These are phyloP conservation scores for Candida coleopterorum DNA, from an alignment of 805 yeast genomes.

Conservation along the genomic window DNA sequence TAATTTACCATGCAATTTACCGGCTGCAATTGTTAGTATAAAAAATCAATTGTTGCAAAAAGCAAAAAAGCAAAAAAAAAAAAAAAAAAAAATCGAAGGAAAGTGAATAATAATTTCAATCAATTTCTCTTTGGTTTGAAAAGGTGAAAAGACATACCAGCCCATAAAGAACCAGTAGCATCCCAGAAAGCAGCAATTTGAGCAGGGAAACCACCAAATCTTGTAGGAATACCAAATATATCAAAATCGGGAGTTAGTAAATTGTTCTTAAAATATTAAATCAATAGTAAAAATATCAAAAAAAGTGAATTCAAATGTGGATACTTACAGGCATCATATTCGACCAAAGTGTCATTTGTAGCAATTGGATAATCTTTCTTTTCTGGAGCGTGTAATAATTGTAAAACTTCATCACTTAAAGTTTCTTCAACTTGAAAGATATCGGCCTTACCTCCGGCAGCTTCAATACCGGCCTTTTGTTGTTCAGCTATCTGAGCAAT, in stretches of 20 bases:
- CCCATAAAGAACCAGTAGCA: constrained; percentile 74
- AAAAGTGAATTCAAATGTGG: no score
- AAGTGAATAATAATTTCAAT: no score
- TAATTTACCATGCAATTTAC: constrained; percentile 66
- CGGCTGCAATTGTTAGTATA: no score
- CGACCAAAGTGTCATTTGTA: constrained; percentile 47
- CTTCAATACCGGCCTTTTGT: constrained; percentile 62
- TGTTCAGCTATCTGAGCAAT: constrained; percentile 64
- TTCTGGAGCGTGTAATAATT: constrained; percentile 60
- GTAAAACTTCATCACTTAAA: constrained; percentile 55
- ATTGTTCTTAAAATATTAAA: no score
- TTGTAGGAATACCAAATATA: constrained; percentile 70
- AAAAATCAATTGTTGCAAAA: no score
- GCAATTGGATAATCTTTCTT: constrained; percentile 54
- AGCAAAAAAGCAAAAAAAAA: no score
- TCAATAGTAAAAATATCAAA: no score
- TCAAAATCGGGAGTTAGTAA: background rate
- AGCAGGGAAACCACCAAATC: constrained; percentile 71
- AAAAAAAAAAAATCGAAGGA: no score
- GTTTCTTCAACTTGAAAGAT: constrained; percentile 82
- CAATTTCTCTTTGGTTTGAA: no score
- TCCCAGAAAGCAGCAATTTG: constrained; percentile 79
- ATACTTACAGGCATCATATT: constrained; percentile 72
- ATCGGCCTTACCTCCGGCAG: constrained; percentile 60
- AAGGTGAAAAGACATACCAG: no score